Percentiles rank a stretch among this genome's conserved stretches.
Evolutionary conservation across 176 grass and related monocot genomes (phyloP).

Genomic region (Elaeis guineensis): DNA sequence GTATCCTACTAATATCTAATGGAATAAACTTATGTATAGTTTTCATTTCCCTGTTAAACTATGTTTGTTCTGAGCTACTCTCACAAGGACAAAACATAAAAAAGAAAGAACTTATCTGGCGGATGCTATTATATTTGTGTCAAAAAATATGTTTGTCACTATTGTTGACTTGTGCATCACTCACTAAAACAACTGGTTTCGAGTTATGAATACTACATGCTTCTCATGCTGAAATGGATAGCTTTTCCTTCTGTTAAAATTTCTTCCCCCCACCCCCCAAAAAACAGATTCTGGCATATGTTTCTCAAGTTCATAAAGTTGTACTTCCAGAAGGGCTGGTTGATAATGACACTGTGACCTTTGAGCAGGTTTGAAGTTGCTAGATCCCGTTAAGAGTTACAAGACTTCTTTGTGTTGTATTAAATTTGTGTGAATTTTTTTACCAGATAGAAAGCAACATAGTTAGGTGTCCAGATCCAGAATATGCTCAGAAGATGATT

Average conservation of each 20-base stretch:
- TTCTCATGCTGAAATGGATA: neutral
- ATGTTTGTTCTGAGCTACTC: no score
- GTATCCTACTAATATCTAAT: no score
- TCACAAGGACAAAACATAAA: no score
- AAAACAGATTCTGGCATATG: slow-evolving; percentile 94
- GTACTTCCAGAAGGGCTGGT: slow-evolving; percentile 75
- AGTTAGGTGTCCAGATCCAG: slow-evolving; percentile 85
- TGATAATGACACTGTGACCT: slow-evolving; percentile 70
- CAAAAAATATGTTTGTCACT: neutral
- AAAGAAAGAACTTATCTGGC: no score
- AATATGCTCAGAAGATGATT: slow-evolving; percentile 97
- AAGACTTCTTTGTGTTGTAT: neutral
- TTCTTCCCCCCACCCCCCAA: neutral
- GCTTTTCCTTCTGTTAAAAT: neutral
- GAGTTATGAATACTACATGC: neutral
- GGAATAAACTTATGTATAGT: no score
- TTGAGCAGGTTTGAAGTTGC: slow-evolving; percentile 59
- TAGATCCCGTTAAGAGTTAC: neutral
- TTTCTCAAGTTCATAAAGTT: slow-evolving; percentile 97
- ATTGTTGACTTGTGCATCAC: neutral
- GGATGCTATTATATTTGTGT: neutral
- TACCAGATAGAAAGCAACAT: slow-evolving; percentile 97
- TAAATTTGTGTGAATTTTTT: slow-evolving; percentile 26
- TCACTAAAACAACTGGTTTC: neutral
- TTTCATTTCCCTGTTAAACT: no score